Percentiles rank a stretch among this genome's conserved stretches.
These are phyloP conservation scores for Dothidotthia symphoricarpi DNA, from an alignment of 2,329 filamentous ascomycete genomes.

Conservation along the genomic window DNA sequence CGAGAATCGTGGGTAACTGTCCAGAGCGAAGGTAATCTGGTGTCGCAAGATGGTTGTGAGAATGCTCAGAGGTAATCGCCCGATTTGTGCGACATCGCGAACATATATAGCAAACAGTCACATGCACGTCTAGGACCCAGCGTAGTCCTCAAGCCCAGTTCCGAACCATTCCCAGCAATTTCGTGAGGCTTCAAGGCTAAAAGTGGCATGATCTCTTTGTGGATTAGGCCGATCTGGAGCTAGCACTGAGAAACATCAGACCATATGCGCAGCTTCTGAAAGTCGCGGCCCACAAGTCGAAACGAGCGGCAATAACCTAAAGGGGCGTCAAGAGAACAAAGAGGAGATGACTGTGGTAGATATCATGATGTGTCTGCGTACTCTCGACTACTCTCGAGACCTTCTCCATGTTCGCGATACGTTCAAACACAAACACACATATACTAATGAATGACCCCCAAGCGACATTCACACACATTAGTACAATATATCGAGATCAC, in stretches of 20 bases:
- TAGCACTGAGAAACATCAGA: constrained; percentile 19
- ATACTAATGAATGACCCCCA: too few species aligned
- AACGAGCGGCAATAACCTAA: constrained; percentile 16
- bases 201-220: constrained; percentile 25
- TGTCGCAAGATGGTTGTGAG: not conserved
- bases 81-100: not conserved
- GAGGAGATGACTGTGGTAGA: not conserved
- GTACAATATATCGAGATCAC: too few species aligned
- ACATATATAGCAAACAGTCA: constrained; percentile 4
- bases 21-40: too few species aligned
- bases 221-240: constrained; percentile 15
- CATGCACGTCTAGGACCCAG: too few species aligned
- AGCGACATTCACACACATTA: too few species aligned
- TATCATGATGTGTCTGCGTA: too few species aligned
- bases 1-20: too few species aligned
- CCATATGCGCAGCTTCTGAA: constrained; percentile 6
- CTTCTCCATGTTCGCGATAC: too few species aligned
- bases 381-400: too few species aligned
- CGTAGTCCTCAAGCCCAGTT: not conserved
- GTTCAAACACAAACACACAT: too few species aligned
- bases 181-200: constrained; percentile 3
- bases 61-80: not conserved
- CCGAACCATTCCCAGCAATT: not conserved
- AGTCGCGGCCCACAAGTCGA: constrained; percentile 6
- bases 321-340: not conserved